phyloP scores from a whole-genome alignment of 2,329 filamentous ascomycete species.

The Aspergillus sp. region DNA sequence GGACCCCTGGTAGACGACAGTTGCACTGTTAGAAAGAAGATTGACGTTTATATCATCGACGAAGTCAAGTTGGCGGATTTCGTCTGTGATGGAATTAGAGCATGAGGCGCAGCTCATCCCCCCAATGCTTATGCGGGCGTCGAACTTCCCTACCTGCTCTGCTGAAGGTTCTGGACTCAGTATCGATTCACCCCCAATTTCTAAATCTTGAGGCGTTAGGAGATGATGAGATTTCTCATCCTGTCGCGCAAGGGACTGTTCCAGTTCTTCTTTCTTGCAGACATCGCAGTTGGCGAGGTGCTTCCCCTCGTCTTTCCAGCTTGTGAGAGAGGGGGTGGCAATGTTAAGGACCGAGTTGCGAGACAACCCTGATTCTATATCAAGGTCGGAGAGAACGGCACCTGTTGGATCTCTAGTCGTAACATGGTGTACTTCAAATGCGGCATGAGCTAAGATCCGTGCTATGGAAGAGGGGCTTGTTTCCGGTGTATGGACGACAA shows the following conservation, averaged over 20 bases:
- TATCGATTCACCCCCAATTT: neutral
- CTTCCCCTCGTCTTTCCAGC: constrained; percentile 30
- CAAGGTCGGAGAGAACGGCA: constrained; percentile 33
- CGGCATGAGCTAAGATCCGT: constrained; percentile 42
- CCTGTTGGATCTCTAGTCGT: constrained; percentile 39
- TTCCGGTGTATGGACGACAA: constrained; percentile 37
- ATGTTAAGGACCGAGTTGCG: constrained; percentile 25
- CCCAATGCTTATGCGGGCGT: constrained; percentile 52
- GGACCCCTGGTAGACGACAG: constrained; percentile 56
- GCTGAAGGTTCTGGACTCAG: constrained; percentile 1
- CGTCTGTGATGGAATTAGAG: constrained; percentile 61
- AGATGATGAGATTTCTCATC: constrained; percentile 4
- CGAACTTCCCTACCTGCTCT: constrained; percentile 19
- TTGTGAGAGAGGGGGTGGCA: constrained; percentile 19
- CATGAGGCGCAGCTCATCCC: constrained; percentile 76
- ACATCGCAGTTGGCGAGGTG: constrained; percentile 53
- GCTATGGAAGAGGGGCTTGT: constrained; percentile 36
- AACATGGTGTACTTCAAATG: constrained; percentile 49
- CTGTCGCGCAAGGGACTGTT: constrained; percentile 15
- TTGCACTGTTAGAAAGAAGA: constrained; percentile 67
- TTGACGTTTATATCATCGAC: constrained; percentile 62
- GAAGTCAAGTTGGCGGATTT: constrained; percentile 59
- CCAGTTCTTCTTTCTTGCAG: constrained; percentile 45
- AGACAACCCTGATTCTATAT: constrained; percentile 33
- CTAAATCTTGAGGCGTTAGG: neutral